Conservation (phyloP, 2,329 filamentous ascomycete genomes). For the Thermoascus crustaceus region DNA sequence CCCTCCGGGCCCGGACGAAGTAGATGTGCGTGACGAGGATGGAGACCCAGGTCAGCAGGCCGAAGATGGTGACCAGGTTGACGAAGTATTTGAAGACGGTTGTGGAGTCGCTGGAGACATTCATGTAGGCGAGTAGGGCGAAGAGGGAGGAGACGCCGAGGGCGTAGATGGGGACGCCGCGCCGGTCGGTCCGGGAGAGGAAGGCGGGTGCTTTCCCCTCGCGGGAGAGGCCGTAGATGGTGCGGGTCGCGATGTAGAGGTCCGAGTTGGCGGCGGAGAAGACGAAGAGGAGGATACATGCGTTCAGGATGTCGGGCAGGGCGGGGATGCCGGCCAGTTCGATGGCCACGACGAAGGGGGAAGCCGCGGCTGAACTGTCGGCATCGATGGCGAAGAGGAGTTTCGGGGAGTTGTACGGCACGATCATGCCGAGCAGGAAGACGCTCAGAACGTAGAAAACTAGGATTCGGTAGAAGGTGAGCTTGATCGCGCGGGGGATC, state of each 20-base stretch:
- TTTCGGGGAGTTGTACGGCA: constrained; percentile 56
- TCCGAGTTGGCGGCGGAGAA: constrained; percentile 70
- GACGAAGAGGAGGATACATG: constrained; percentile 62
- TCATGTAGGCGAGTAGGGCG: constrained; percentile 58
- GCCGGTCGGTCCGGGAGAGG: constrained; percentile 59
- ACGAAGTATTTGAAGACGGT: constrained; percentile 56
- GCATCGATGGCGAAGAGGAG: constrained; percentile 44
- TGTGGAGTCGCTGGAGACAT: constrained; percentile 47
- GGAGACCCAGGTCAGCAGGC: constrained; percentile 57
- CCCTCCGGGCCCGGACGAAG: constrained; percentile 53
- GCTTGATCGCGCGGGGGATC: constrained; percentile 64
- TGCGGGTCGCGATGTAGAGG: constrained; percentile 65
- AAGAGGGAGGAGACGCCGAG: constrained; percentile 53
- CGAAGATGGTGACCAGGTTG: constrained; percentile 56
- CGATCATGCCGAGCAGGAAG: constrained; percentile 64
- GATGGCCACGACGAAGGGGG: constrained; percentile 67
- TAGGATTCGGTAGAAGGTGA: constrained; percentile 70
- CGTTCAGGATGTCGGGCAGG: constrained; percentile 61
- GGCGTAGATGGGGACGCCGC: constrained; percentile 60
- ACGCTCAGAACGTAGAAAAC: constrained; percentile 68
- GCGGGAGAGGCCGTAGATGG: constrained; percentile 61
- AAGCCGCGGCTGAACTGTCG: constrained; percentile 44
- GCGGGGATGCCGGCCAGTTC: constrained; percentile 50
- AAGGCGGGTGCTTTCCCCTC: constrained; percentile 62
- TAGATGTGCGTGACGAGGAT: constrained; percentile 58